Base-by-base conservation (phyloP, 345 rosid species). In the Xanthoceras sorbifolium region DNA sequence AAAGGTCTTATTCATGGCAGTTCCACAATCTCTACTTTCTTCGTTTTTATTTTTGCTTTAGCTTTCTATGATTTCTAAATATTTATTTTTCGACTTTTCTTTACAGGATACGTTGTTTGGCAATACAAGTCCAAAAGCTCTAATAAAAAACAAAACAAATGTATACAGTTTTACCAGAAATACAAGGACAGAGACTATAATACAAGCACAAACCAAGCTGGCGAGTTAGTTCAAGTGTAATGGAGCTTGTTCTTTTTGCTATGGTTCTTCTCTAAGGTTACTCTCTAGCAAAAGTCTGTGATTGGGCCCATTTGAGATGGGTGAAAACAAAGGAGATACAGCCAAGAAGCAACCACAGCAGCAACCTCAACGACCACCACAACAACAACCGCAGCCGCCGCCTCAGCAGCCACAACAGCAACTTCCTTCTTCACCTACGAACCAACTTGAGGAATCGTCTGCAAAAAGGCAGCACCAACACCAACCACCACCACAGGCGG, bases 291-390 rank as follows among this genome's bases (percentile, higher is more conserved):
- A 57, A 31, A 61, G 50, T 50, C 29, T 57, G 69, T 34, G n/a
- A 65, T 64, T 64, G 84, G 85, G 78, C 77, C 81, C 84, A 69
- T 81, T 81, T 76, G 77, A 62, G 74, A 90, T 92, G 97, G 89
- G 85, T 73, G 91, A 89, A 73, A 83, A 23, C 82, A 86, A 86
- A 79, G 90, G 86, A 78, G 93, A 88, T 79, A 67, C 86, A 50
- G 67, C 84, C 69, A 86, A 87, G 86, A 89, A 86, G 79, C 84
- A 77, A 59, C 79, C 85, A 32, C 91, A 84, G 72, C 85, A 79
- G 60, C 89, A 83, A 76, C 42, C 63, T 0, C 85, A 82, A 50
- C 86, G 72, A 1, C 72, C 70, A 17, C 77, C 65, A 38, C 80
- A 60, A 18, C 80, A 54, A 40, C 72, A 50, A 69, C 80, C 69